Conservation (phyloP, 306 rosid species). For the Corylus heterophylla region DNA sequence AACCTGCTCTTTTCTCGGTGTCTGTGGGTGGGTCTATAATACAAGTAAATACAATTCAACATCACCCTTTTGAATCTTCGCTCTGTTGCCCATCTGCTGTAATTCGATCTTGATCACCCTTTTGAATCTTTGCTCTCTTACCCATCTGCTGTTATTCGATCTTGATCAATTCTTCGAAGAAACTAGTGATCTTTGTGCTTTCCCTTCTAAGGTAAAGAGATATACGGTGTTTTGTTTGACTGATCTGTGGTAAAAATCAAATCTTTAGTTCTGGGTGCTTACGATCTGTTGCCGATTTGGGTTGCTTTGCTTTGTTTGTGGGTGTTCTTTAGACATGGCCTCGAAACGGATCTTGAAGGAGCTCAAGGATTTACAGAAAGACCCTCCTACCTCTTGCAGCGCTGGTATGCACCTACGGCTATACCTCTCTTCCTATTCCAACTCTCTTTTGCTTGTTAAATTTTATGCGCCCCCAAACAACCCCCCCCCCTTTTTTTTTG, state of each 20-base stretch:
- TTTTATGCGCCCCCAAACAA: background rate
- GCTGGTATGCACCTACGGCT: conserved; percentile 54
- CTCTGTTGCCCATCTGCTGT: background rate
- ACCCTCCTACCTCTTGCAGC: conserved; percentile 85
- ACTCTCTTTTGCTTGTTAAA: background rate
- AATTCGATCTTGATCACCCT: background rate
- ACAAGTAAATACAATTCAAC: background rate
- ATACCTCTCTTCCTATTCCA: background rate
- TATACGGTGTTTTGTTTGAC: background rate
- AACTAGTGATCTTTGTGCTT: background rate
- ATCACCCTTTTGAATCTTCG: background rate
- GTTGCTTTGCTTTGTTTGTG: background rate
- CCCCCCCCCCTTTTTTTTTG: background rate
- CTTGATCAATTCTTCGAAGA: background rate
- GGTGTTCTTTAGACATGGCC: conserved; percentile 47
- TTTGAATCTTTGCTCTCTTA: background rate
- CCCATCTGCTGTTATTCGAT: background rate
- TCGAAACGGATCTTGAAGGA: conserved; percentile 85
- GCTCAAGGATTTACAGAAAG: conserved; percentile 93
- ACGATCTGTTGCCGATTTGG: conserved; percentile 32
- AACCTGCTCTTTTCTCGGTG: conserved; percentile 17
- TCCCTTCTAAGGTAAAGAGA: conserved; percentile 4
- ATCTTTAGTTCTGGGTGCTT: conserved; percentile 2
- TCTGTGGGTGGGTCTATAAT: conserved; percentile 10
- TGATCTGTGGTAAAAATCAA: background rate